phyloP scores from a whole-genome alignment of 2,329 filamentous ascomycete species.

The Amphichorda felina region DNA sequence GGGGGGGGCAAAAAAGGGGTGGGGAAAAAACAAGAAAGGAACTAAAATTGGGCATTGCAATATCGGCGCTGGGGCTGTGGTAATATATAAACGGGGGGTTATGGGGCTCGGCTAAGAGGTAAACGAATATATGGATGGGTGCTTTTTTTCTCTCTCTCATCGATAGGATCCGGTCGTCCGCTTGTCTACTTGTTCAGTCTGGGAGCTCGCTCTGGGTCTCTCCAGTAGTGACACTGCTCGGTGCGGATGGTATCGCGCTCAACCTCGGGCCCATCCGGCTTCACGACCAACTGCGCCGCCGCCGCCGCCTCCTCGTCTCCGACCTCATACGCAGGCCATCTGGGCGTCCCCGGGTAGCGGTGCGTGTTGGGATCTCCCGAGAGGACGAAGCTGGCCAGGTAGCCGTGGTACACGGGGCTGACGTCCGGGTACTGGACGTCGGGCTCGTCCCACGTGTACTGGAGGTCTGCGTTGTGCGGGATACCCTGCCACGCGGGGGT shows the following conservation, averaged over 20 bases:
- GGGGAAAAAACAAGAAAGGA: no score
- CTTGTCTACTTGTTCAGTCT: conserved; percentile 20
- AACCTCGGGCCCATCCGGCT: conserved; percentile 15
- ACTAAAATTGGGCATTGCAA: no score
- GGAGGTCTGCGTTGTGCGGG: conserved; percentile 22
- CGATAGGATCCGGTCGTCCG: no score
- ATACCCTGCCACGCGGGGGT: conserved; percentile 24
- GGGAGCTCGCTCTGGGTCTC: conserved; percentile 18
- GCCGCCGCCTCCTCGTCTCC: conserved; percentile 2
- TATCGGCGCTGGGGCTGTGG: no score
- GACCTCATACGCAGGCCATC: conserved; percentile 13
- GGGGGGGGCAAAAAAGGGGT: background rate
- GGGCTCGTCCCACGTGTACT: conserved; percentile 23
- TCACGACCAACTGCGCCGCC: conserved; percentile 16
- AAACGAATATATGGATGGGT: no score
- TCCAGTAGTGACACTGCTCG: conserved; percentile 21
- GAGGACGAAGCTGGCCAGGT: conserved; percentile 23
- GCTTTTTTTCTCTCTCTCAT: no score
- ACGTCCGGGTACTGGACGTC: conserved; percentile 20
- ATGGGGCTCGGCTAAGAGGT: no score
- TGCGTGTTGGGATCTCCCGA: conserved; percentile 20
- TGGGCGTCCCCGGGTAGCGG: conserved; percentile 6
- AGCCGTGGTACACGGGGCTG: conserved; percentile 21
- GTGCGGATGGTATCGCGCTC: conserved; percentile 19
- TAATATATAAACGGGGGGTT: no score